Base-by-base conservation (phyloP, 2,329 filamentous ascomycete genomes). In the Alternaria arborescens region DNA sequence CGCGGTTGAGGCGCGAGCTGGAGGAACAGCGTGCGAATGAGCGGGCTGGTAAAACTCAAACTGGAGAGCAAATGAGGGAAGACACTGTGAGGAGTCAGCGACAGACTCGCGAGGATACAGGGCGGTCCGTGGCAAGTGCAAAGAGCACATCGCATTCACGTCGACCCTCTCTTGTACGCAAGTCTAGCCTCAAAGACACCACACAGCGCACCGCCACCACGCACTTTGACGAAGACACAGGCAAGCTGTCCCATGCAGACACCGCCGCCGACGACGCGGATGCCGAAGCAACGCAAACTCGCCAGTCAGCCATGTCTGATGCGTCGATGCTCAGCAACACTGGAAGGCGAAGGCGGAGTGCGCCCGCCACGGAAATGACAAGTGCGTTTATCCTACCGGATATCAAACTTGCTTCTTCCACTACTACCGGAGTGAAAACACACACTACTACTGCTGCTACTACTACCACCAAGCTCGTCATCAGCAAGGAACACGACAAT, bases 381-480 rank as follows among this genome's bases (percentile, higher is more conserved):
- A 89, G 87, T 3, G 87, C 86, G 6, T 88, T 89, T 71, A 88
- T 89, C 64, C 77, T 89, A 6, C 87, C 87, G 11, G 87, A 89
- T 66, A 87, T 89, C 67, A 88, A 87, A 20, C 77, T 89, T 44
- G 71, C 73, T 71, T 71, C 66, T 14, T 62, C 64, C 5, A 38
- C 8, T 8, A 26, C 24, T 26, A 26, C 24, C 24, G 24, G 24
- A 26, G 24, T 26, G 7, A 26, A 26, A 26, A 26, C 24, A 26
- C 24, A 26, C 7, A 26, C 24, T 26, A 26, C 24, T 24, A 5
- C 22, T 5, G 22, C 22, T 22, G 1, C 22, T 24, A 22, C 24
- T 24, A 24, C 24, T 26, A 26, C 24, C 2, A 26, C 24, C 24
- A 26, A 26, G 24, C 24, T 6, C 7, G 24, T 26, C 24, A 62